Evolutionary conservation across 805 yeast species (phyloP).

Genomic region (Nadsonia fulvescens): DNA sequence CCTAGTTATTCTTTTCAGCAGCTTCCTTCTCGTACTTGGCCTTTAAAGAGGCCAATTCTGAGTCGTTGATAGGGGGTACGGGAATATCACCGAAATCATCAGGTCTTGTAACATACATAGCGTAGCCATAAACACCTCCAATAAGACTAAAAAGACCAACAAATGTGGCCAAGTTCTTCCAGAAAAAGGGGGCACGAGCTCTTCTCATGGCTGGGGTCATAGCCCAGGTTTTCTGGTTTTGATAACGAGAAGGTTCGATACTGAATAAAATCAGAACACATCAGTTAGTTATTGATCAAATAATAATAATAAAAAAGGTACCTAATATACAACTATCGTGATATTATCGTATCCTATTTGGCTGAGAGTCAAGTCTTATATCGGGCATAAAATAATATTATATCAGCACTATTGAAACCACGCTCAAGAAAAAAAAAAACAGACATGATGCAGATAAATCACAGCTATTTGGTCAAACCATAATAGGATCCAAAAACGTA

Average conservation of each 20-base stretch:
- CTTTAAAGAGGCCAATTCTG: slow-evolving; percentile 52
- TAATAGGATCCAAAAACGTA: too few relatives aligned
- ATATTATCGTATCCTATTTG: slow-evolving; percentile 1
- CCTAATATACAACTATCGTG: slow-evolving; percentile 6
- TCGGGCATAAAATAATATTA: too few relatives aligned
- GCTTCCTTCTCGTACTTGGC: slow-evolving; percentile 26
- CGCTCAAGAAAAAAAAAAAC: too few relatives aligned
- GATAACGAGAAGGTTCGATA: slow-evolving; percentile 25
- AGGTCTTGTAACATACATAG: slow-evolving; percentile 19
- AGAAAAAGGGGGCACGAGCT: slow-evolving; percentile 75
- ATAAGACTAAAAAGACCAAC: slow-evolving; percentile 44
- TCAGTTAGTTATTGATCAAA: neutral
- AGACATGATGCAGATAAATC: too few relatives aligned
- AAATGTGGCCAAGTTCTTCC: slow-evolving; percentile 52
- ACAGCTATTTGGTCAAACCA: too few relatives aligned
- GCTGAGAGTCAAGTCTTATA: too few relatives aligned
- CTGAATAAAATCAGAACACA: too few relatives aligned
- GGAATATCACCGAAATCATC: slow-evolving; percentile 89
- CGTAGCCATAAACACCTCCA: slow-evolving; percentile 34
- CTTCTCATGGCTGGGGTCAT: slow-evolving; percentile 91
- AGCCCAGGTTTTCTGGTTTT: slow-evolving; percentile 53
- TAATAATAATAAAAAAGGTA: slow-evolving; percentile 1
- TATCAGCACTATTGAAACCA: too few relatives aligned
- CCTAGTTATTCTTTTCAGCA: too few relatives aligned
- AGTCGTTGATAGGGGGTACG: slow-evolving; percentile 76